Evolutionary conservation across 1,284 basidiomycete genomes (phyloP).

Genomic region (Ceratobasidium sp.): DNA sequence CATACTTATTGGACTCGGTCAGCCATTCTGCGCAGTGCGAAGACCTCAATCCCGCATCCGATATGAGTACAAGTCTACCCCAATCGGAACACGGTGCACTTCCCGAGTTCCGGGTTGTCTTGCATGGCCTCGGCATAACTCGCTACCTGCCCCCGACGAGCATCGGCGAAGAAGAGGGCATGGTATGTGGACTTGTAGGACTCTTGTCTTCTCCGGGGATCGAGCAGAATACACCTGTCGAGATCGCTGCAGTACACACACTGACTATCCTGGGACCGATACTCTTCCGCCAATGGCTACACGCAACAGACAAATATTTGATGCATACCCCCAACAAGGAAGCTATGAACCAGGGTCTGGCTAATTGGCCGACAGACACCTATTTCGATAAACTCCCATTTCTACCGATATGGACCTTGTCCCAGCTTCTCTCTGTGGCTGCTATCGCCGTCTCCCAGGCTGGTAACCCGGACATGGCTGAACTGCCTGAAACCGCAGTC

Average conservation of each 20-base stretch:
- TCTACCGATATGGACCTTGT: background rate
- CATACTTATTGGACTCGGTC: slow-evolving; percentile 8
- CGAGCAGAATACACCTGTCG: background rate
- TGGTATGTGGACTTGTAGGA: background rate
- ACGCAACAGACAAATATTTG: background rate
- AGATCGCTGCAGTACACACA: background rate
- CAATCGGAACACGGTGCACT: background rate
- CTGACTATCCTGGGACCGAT: background rate
- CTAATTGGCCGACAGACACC: background rate
- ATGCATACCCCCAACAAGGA: background rate
- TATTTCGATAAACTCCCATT: background rate
- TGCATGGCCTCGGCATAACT: background rate
- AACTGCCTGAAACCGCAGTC: background rate
- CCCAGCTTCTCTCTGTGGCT: background rate
- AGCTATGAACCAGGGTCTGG: background rate
- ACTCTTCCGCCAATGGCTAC: background rate
- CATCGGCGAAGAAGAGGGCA: background rate
- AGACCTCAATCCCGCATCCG: background rate
- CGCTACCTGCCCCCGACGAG: background rate
- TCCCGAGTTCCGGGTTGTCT: background rate
- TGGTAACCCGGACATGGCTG: background rate
- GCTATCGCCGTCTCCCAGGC: background rate
- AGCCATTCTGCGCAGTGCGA: background rate
- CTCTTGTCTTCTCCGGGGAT: background rate
- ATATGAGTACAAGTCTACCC: background rate